phyloP scores from a whole-genome alignment of 2,329 filamentous ascomycete genomes.

The Penicillium capsulatum region DNA sequence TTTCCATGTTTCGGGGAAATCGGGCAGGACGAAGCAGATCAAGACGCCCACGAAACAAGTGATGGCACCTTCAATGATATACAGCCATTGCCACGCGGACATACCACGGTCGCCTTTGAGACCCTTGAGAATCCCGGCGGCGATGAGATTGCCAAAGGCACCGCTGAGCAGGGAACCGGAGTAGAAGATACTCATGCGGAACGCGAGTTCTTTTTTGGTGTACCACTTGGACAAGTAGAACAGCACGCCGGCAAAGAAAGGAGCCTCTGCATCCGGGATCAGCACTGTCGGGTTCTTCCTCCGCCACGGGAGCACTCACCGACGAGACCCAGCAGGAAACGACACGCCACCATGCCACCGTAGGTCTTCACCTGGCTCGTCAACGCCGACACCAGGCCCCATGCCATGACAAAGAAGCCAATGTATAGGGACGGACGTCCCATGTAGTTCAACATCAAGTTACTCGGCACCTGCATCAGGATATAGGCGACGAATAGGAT shows the following conservation, averaged over 20 bases:
- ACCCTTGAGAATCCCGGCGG: conserved; percentile 48
- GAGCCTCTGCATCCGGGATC: conserved; percentile 35
- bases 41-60: conserved; percentile 34
- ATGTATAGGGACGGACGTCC: conserved; percentile 43
- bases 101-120: conserved; percentile 35
- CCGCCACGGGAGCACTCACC: conserved; percentile 29
- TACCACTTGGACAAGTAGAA: conserved; percentile 53
- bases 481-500: conserved; percentile 46
- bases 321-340: conserved; percentile 45
- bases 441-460: conserved; percentile 42
- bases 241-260: conserved; percentile 46
- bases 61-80: conserved; percentile 39
- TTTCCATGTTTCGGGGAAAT: conserved; percentile 47
- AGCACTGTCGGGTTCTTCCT: too few species aligned
- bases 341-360: conserved; percentile 43
- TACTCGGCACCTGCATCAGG: conserved; percentile 47
- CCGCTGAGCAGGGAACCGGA: conserved; percentile 48
- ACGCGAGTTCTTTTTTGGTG: conserved; percentile 50
- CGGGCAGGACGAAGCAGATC: conserved; percentile 36
- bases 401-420: conserved; percentile 44
- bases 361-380: conserved; percentile 44
- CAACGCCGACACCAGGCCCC: conserved; percentile 45
- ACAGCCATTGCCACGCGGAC: conserved; percentile 42
- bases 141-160: conserved; percentile 53
- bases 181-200: conserved; percentile 51